A percentile compares a stretch with the other conserved stretches of the same genome.
Evolutionary conservation across 495 filamentous ascomycete genomes (phyloP).

Genomic region (Lasiosphaeria ovina): DNA sequence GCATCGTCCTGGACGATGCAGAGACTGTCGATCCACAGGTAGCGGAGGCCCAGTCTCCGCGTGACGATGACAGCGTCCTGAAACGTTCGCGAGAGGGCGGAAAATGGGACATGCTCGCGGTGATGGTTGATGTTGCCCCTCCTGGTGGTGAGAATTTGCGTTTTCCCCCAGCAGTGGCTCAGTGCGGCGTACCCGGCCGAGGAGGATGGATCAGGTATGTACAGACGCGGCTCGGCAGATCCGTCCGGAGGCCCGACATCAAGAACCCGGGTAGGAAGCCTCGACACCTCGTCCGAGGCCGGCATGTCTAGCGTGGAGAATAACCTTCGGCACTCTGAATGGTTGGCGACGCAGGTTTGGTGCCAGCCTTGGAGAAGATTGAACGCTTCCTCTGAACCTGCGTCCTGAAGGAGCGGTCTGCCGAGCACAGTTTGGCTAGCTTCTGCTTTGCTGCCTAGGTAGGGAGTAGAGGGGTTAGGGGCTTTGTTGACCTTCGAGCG

Average conservation of each 20-base stretch:
- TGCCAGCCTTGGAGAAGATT: constrained; percentile 9
- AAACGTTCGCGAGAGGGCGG: constrained; percentile 10
- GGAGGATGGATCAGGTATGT: rapidly evolving
- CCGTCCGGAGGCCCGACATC: neutral
- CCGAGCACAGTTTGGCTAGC: neutral
- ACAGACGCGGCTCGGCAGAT: neutral
- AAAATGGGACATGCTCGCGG: neutral
- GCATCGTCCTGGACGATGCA: constrained; percentile 36
- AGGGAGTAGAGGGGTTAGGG: too few relatives aligned
- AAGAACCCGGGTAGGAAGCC: neutral
- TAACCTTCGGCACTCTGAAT: neutral
- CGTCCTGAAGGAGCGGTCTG: neutral
- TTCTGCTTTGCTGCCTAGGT: too few relatives aligned
- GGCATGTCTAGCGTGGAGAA: neutral
- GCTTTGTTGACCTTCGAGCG: too few relatives aligned
- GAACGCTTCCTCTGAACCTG: constrained; percentile 4
- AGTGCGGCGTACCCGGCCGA: neutral
- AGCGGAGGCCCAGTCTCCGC: constrained; percentile 21
- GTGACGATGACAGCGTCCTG: constrained; percentile 14
- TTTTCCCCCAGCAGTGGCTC: constrained; percentile 19
- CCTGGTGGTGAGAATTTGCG: constrained; percentile 2
- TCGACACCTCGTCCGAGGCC: neutral
- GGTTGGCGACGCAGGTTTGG: neutral
- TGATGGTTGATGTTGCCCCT: neutral
- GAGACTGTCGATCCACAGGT: constrained; percentile 39